Base-by-base conservation (phyloP, 768 basidiomycete genomes). In the Hygrophoropsis aurantiaca region DNA sequence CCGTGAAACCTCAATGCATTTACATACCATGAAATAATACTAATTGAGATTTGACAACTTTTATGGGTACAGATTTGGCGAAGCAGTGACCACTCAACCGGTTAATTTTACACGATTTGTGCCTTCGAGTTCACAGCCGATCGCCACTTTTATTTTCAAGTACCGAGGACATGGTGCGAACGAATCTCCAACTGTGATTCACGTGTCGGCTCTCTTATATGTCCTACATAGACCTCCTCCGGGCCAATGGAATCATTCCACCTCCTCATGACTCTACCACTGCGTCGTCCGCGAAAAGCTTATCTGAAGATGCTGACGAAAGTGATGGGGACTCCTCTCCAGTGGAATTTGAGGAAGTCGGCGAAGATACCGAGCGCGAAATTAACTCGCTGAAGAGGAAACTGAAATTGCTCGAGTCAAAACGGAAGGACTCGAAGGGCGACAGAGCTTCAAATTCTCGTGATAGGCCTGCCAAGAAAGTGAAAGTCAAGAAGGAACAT, bases 121-220 rank as follows among this genome's bases (percentile, higher is more conserved):
- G 2, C 25, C 34, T 44, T 39, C 58, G 41, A 60, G 60, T 42
- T 50, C 36, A 25, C 11, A 34, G 2, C 61, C 63, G 8, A 36
- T 66, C 2, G 59, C 27, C 18, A 59, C 53, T 15, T 65, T 67
- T 23, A 32, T 56, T 25, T 65, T 65, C 52, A 67, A 49, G 20
- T 67, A 67, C 35, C 56, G 66, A 45, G 66, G 64, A 39, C 20
- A 16, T 19, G 13, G 64, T 67, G 16, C 21, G 40, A 30, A 6
- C n/a, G n/a, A n/a, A 30, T 30, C 27, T 13, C 27, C 27, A 7
- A 30, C n/a, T n/a, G 27, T 6, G 13, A 30, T 30, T 7, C 27
- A 30, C 27, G 6, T 30, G 13, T 30, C 6, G 13, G 13, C 27
- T 6, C 13, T 6, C 6, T 13, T 13, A 6, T 13, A 30, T 7